Evolutionary conservation across 306 rosid genomes (phyloP).

Genomic region (Betula pendula): DNA sequence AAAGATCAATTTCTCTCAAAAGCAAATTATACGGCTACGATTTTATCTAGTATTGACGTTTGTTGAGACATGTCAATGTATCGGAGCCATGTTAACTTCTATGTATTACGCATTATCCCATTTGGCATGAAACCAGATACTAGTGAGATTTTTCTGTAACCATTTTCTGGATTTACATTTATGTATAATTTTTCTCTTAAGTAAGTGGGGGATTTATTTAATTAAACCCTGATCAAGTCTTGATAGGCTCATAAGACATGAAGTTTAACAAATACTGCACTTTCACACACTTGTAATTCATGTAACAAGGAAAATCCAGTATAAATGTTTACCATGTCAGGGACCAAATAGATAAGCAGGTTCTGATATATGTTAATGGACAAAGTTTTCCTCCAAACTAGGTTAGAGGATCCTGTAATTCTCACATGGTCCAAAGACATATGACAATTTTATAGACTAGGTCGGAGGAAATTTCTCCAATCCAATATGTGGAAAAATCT

Average conservation of each 20-base stretch:
- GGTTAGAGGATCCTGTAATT: no score
- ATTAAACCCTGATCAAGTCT: not conserved
- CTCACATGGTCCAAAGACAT: no score
- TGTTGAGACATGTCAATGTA: not conserved
- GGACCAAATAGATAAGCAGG: not conserved
- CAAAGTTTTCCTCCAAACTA: no score
- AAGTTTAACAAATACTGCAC: not conserved
- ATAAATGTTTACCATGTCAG: not conserved
- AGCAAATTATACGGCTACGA: not conserved
- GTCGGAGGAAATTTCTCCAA: no score
- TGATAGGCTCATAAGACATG: not conserved
- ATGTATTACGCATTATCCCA: not conserved
- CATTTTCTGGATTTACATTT: not conserved
- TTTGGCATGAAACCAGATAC: not conserved
- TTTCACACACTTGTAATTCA: not conserved
- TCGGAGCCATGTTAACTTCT: not conserved
- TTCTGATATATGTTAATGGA: not conserved
- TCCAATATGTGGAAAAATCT: not conserved
- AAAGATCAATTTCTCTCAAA: not conserved
- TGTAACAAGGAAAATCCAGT: not conserved
- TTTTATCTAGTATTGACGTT: not conserved
- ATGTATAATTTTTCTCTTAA: not conserved
- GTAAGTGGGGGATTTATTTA: not conserved
- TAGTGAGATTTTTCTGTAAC: not conserved
- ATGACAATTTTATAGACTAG: no score